These are phyloP conservation scores for Tulasnella calospora DNA, from an alignment of 768 basidiomycete species.

Conservation along the genomic window DNA sequence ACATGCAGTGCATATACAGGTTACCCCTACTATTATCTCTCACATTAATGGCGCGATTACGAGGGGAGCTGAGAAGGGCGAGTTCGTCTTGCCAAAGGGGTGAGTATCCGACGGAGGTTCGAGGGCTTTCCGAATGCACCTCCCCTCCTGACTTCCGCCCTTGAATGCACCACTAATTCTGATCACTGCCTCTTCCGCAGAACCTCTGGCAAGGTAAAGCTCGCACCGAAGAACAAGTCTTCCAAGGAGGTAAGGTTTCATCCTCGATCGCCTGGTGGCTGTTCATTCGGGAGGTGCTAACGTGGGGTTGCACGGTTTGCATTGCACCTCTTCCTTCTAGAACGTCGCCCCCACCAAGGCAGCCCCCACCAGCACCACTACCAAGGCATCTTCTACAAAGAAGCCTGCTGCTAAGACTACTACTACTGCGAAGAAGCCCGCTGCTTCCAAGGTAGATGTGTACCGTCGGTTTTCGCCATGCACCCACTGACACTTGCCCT, in stretches of 20 bases:
- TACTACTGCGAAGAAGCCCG: constrained; percentile 30
- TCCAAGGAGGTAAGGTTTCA: constrained; percentile 56
- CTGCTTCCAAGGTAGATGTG: constrained; percentile 26
- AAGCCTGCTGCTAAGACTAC: constrained; percentile 34
- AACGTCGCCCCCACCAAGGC: constrained; percentile 43
- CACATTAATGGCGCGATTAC: constrained; percentile 78
- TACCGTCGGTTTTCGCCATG: neutral
- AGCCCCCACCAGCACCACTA: constrained; percentile 35
- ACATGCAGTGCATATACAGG: constrained; percentile 32
- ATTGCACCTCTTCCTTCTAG: constrained; percentile 32
- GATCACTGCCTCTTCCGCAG: constrained; percentile 30
- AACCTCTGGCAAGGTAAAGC: constrained; percentile 68
- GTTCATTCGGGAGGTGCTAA: neutral
- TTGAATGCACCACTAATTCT: constrained; percentile 26
- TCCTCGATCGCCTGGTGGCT: constrained; percentile 28
- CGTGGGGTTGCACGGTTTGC: neutral
- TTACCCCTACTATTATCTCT: constrained; percentile 63
- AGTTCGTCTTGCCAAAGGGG: constrained; percentile 87
- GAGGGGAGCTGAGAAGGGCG: constrained; percentile 73
- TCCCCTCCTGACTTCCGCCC: constrained; percentile 24
- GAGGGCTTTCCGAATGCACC: constrained; percentile 10
- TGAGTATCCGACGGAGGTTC: constrained; percentile 34
- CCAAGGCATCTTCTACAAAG: constrained; percentile 37
- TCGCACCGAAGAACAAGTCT: constrained; percentile 53
- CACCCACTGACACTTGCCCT: neutral